Percentiles rank a stretch among this genome's conserved stretches.
Evolutionary conservation across 345 rosid species (phyloP).

Genomic region (Jatropha curcas): DNA sequence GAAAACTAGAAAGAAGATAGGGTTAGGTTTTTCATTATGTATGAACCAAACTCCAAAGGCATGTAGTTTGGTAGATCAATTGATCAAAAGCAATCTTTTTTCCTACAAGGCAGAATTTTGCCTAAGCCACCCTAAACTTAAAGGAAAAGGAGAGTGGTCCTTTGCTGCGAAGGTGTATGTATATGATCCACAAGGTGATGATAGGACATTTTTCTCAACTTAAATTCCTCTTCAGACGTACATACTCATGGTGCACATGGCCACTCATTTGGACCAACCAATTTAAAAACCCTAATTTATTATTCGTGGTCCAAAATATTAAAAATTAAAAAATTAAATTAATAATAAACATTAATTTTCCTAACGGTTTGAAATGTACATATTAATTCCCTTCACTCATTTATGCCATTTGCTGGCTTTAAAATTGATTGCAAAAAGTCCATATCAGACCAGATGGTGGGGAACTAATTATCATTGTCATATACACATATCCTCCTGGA

Average conservation of each 20-base stretch:
- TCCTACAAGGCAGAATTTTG: no score
- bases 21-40: no score
- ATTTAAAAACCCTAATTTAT: conserved; percentile 10
- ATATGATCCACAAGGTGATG: conserved; percentile 33
- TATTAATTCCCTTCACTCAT: not conserved
- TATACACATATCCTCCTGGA: conserved; percentile 11
- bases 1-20: no score
- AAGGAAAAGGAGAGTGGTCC: conserved; percentile 24
- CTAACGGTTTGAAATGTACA: conserved; percentile 31
- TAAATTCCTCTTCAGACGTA: not conserved
- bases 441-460: conserved; percentile 30
- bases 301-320: conserved; percentile 34
- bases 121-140: not conserved
- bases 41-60: no score
- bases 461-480: not conserved
- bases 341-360: conserved; percentile 17
- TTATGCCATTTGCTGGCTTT: conserved; percentile 23
- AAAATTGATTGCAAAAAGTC: conserved; percentile 28
- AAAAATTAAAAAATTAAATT: not conserved
- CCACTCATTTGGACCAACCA: conserved; percentile 36
- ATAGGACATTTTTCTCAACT: not conserved
- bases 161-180: not conserved
- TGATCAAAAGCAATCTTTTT: no score
- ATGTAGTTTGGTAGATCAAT: no score
- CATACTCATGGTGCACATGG: conserved; percentile 28